Percentiles rank a stretch among this genome's conserved stretches.
phyloP scores from a whole-genome alignment of 441 rosid genomes.

The Populus hybrid region DNA sequence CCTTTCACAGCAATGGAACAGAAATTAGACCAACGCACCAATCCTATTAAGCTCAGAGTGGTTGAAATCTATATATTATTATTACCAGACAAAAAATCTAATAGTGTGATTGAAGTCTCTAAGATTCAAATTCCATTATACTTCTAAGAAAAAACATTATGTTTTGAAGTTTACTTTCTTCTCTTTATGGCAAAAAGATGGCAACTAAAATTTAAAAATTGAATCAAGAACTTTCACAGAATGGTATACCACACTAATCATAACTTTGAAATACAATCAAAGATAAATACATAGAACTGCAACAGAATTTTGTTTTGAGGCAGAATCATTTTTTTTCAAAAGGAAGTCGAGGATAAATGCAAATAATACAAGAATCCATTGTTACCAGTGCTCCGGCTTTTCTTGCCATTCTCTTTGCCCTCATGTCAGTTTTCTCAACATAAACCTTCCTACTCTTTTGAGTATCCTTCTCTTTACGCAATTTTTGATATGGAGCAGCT shows the following conservation, averaged over 20 bases:
- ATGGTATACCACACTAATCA: background rate
- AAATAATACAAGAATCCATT: constrained; percentile 18
- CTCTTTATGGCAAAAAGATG: background rate
- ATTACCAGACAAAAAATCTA: background rate
- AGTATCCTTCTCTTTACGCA: constrained; percentile 78
- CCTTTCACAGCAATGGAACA: background rate
- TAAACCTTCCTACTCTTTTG: constrained; percentile 76
- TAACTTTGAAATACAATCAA: constrained; percentile 1
- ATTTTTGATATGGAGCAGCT: constrained; percentile 96
- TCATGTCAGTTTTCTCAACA: constrained; percentile 96
- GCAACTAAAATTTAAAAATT: background rate
- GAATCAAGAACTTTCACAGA: background rate
- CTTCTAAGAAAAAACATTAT: background rate
- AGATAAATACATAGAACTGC: constrained; percentile 4
- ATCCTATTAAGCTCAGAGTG: background rate
- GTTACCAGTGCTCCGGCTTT: constrained; percentile 99
- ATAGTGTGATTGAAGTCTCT: background rate
- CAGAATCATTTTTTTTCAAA: background rate
- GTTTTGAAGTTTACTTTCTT: background rate
- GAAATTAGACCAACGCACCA: background rate
- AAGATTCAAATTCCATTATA: background rate
- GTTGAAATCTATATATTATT: background rate
- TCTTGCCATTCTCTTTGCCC: constrained; percentile 99
- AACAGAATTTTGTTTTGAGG: background rate
- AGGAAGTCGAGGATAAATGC: background rate